Evolutionary conservation across 441 rosid species (phyloP), one percentile per base, ranked within the genome.

Genomic region (Erodium texanum): DNA sequence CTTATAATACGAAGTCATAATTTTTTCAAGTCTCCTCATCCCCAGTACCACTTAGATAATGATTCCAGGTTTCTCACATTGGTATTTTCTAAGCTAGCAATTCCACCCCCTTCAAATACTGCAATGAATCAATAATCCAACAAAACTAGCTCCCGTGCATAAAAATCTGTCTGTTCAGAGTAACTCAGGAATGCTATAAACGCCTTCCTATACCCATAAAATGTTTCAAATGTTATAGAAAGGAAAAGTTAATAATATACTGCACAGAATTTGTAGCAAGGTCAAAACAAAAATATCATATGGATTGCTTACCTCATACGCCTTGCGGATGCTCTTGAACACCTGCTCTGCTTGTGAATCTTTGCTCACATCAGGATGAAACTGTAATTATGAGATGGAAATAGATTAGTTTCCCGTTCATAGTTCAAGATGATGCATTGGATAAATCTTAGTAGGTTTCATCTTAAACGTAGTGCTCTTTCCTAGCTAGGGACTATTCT

Each of bases 351-450:
- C 85, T 77, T 5, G 80, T 23, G 81, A 71, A 58, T 90, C 87
- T 77, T 83, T 90, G 82, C 92, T 86, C 54, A 90, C 97, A 69
- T 93, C 97, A 12, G 98, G 98, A 80, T 93, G 98, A 73, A 83
- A 84, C 97, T 93, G 84, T n/a, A 72, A 77, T 61, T 62, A 74
- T 38, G 68, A 70, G 67, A 66, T 36, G 73, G 36, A 62, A 63
- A 76, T 38, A 54, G 22, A 65, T 69, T 19, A 68, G 22, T 15
- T 15, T 45, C 34, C 65, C 58, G 36, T 61, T 58, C 68, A 43
- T 36, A 23, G 48, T 41, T 41, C 48, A 41, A 41, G 1, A 9
- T 7, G 48, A 9, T 41, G 48, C 48, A 41, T 9, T 9, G 48
- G 48, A 41, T 41, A 41, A 41, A 41, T 34, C 48, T 1, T 12